Percentiles rank a stretch among this genome's conserved stretches.
phyloP scores from a whole-genome alignment of 2,329 filamentous ascomycete species.

The Alternaria sp. region DNA sequence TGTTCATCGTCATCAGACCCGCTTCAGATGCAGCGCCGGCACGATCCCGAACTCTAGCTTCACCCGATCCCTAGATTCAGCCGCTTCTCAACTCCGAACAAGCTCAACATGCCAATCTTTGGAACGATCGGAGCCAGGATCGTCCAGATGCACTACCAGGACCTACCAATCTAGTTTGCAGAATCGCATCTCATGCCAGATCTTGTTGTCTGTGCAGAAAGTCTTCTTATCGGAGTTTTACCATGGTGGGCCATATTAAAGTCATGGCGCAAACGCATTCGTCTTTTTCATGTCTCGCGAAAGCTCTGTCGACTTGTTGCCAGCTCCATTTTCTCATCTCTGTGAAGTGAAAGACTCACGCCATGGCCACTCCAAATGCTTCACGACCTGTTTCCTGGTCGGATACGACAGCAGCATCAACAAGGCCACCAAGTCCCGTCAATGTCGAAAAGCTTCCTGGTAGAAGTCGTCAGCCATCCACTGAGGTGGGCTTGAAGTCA shows the following conservation, averaged over 20 bases:
- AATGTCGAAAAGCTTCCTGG: conserved; percentile 4
- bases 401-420: conserved; percentile 14
- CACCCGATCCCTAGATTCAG: not conserved
- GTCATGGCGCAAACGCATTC: not conserved
- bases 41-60: conserved; percentile 5
- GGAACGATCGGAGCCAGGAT: not conserved
- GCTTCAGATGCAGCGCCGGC: not conserved
- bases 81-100: not conserved
- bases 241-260: not conserved
- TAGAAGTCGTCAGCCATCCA: not conserved
- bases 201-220: not conserved
- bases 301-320: not conserved
- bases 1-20: conserved; percentile 1
- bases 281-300: not conserved
- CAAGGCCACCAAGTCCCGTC: conserved; percentile 13
- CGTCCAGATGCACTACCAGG: not conserved
- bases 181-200: not conserved
- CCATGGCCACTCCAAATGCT: not conserved
- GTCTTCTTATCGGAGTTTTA: not conserved
- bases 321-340: not conserved
- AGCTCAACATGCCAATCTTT: not conserved
- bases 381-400: conserved; percentile 7
- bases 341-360: not conserved
- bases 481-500: not conserved
- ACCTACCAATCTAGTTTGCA: not conserved